These are phyloP conservation scores for Arthrobotrys iridis DNA, from an alignment of 2,329 filamentous ascomycete species.

Conservation along the genomic window DNA sequence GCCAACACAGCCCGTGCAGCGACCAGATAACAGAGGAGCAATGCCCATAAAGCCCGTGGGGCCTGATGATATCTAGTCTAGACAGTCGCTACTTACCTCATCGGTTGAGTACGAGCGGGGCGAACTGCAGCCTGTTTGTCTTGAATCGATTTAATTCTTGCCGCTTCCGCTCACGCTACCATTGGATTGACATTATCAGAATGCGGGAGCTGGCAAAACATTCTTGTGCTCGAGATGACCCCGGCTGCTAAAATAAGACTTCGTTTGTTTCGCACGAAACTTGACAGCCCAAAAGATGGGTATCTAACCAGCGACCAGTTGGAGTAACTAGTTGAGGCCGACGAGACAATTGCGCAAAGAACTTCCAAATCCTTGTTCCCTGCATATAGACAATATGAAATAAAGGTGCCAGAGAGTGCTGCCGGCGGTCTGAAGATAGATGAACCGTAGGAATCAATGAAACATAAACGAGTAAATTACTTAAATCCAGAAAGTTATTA, in stretches of 20 bases:
- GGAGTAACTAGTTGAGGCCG: constrained; percentile 52
- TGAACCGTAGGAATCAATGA: constrained; percentile 48
- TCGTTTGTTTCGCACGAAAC: constrained; percentile 55
- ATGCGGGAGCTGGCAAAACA: constrained; percentile 50
- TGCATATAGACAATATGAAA: constrained; percentile 36
- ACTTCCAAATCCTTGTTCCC: constrained; percentile 54
- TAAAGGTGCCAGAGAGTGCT: constrained; percentile 52
- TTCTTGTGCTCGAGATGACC: constrained; percentile 45
- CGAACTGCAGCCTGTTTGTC: constrained; percentile 48
- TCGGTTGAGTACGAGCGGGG: constrained; percentile 32
- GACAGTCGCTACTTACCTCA: constrained; percentile 47
- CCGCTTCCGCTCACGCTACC: constrained; percentile 51
- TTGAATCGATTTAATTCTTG: constrained; percentile 52
- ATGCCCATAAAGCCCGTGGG: constrained; percentile 22
- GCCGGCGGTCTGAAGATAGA: constrained; percentile 32
- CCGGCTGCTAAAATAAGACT: constrained; percentile 54
- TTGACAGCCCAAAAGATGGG: constrained; percentile 53
- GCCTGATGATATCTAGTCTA: constrained; percentile 30
- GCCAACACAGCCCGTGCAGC: constrained; percentile 12
- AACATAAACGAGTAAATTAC: constrained; percentile 27
- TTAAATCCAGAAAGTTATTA: neutral
- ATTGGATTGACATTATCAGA: constrained; percentile 48
- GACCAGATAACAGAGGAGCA: constrained; percentile 37
- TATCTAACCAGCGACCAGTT: constrained; percentile 50
- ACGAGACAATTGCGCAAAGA: constrained; percentile 54